Conservation (phyloP, 208 protist species). For the Trichomonas gallinae region DNA sequence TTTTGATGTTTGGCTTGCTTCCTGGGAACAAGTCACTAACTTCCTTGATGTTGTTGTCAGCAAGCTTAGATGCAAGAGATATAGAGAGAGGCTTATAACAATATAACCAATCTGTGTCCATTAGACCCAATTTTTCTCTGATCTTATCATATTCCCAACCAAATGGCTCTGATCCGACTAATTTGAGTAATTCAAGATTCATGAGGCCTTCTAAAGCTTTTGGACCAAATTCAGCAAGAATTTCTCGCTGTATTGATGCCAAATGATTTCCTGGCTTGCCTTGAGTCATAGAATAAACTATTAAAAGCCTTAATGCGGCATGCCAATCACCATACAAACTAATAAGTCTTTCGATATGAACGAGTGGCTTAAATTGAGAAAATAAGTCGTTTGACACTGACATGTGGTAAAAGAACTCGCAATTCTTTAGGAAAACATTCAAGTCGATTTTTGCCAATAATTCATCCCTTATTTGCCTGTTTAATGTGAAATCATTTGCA, state of each 20-base stretch:
- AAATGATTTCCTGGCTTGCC: neutral
- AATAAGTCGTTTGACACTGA: too few relatives aligned
- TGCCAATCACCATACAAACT: neutral
- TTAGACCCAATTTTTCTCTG: neutral
- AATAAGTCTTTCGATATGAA: neutral
- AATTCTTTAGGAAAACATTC: too few relatives aligned
- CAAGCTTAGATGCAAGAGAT: neutral
- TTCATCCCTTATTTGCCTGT: too few relatives aligned
- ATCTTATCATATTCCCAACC: neutral
- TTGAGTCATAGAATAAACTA: neutral
- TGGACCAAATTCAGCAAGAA: neutral
- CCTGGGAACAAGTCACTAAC: neutral
- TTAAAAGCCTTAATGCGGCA: neutral
- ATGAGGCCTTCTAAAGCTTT: neutral
- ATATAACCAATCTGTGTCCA: neutral
- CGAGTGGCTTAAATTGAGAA: neutral
- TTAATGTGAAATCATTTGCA: neutral
- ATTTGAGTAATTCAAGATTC: neutral
- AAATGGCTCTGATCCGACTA: neutral
- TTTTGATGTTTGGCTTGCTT: neutral
- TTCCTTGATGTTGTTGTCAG: neutral
- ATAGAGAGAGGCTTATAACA: neutral
- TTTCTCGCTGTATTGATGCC: neutral
- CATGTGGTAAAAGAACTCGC: too few relatives aligned
- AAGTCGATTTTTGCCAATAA: too few relatives aligned